Conservation (phyloP, 2,329 filamentous ascomycete genomes). For the Botrytis tulipae region DNA sequence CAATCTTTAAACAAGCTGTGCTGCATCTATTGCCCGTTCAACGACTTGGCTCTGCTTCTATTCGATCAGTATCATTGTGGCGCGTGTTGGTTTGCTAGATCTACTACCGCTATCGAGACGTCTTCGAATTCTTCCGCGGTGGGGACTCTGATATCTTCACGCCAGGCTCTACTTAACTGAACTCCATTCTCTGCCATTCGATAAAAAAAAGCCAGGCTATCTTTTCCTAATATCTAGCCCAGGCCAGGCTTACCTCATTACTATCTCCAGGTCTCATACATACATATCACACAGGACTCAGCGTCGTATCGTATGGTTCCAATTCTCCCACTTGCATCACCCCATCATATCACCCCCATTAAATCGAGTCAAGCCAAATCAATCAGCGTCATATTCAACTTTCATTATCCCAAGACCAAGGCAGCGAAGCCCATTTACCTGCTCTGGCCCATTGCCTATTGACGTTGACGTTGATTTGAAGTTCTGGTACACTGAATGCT, state of each 20-base stretch:
- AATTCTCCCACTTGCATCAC: slow-evolving; percentile 14
- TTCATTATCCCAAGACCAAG: background rate
- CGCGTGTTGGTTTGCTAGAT: slow-evolving; percentile 10
- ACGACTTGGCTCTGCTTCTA: slow-evolving; percentile 20
- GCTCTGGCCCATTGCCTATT: slow-evolving; percentile 1
- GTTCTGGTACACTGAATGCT: background rate
- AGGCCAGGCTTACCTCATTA: slow-evolving; percentile 18
- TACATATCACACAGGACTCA: slow-evolving; percentile 17
- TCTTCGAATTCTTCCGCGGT: background rate
- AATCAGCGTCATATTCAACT: slow-evolving; percentile 5
- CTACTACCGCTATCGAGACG: slow-evolving; percentile 9
- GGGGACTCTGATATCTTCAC: slow-evolving; percentile 15
- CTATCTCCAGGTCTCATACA: slow-evolving; percentile 8
- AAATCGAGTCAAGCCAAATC: background rate
- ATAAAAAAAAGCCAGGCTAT: background rate
- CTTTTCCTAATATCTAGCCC: slow-evolving; percentile 9
- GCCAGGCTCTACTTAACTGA: slow-evolving; percentile 14
- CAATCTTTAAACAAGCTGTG: background rate
- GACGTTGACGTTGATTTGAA: slow-evolving; percentile 5
- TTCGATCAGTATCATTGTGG: slow-evolving; percentile 15
- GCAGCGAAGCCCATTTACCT: background rate
- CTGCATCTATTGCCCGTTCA: slow-evolving; percentile 16
- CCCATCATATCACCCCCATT: background rate
- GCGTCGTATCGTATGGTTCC: slow-evolving; percentile 15
- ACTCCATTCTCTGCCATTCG: background rate